Conservation (phyloP, 2,329 filamentous ascomycete genomes). For the Stenocarpella maydis region DNA sequence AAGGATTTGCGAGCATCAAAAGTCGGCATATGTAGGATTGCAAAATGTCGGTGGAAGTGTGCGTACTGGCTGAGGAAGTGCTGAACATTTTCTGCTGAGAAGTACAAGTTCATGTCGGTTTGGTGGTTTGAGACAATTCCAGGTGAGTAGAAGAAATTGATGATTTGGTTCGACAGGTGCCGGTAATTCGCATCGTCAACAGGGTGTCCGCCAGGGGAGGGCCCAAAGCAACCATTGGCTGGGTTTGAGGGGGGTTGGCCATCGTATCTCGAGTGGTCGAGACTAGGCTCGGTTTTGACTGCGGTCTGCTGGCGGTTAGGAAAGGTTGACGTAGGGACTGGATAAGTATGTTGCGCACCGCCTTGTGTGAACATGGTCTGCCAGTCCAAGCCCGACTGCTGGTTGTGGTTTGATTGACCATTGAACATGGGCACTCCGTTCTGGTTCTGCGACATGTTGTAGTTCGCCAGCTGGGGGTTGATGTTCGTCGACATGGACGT, state of each 20-base stretch:
- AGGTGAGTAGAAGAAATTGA: constrained; percentile 64
- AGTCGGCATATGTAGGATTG: constrained; percentile 75
- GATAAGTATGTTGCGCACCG: constrained; percentile 71
- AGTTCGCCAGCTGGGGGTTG: constrained; percentile 70
- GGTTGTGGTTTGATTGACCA: constrained; percentile 65
- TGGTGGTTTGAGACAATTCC: constrained; percentile 60
- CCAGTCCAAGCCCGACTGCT: constrained; percentile 75
- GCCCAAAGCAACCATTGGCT: constrained; percentile 52
- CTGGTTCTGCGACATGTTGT: constrained; percentile 69
- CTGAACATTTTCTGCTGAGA: constrained; percentile 74
- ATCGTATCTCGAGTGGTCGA: constrained; percentile 58
- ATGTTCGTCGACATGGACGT: constrained; percentile 69
- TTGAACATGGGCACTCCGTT: constrained; percentile 70
- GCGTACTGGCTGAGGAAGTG: constrained; percentile 76
- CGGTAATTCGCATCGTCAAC: constrained; percentile 59
- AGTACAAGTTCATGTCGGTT: constrained; percentile 64
- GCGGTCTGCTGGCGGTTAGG: constrained; percentile 75
- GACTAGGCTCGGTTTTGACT: constrained; percentile 72
- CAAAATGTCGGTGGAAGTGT: constrained; percentile 78
- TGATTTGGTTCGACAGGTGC: constrained; percentile 63
- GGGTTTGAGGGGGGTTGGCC: constrained; percentile 53
- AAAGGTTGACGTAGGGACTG: constrained; percentile 60
- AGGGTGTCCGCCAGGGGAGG: constrained; percentile 59
- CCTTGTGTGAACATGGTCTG: constrained; percentile 74
- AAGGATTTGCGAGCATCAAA: constrained; percentile 73